Evolutionary conservation across 2,329 filamentous ascomycete genomes (phyloP).

Genomic region (Apiospora hydei): DNA sequence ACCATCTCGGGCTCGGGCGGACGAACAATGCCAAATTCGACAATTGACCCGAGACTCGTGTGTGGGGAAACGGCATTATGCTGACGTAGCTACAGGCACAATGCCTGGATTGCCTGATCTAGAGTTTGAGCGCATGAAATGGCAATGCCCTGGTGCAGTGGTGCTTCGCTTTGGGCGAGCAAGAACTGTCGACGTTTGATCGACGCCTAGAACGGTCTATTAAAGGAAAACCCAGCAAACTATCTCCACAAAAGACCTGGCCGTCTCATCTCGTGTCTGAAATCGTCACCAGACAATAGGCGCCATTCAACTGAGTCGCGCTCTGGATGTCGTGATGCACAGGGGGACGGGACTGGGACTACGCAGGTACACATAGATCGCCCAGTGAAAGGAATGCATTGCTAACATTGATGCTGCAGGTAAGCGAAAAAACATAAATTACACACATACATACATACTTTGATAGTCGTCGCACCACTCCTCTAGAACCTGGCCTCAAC

Average conservation of each 20-base stretch:
- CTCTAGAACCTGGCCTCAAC: constrained; percentile 72
- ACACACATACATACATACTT: not conserved
- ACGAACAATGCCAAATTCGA: constrained; percentile 18
- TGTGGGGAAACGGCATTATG: not conserved
- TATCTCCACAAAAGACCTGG: not conserved
- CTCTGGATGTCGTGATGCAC: not conserved
- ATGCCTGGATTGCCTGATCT: constrained; percentile 12
- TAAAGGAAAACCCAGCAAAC: not conserved
- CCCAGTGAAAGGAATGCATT: too few species aligned
- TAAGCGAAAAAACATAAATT: not conserved
- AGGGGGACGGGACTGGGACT: not conserved
- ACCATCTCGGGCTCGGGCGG: not conserved
- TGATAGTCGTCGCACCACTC: not conserved
- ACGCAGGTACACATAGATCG: not conserved
- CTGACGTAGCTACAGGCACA: not conserved
- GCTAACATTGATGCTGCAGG: not conserved
- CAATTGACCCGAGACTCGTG: constrained; percentile 1
- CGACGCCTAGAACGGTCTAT: not conserved
- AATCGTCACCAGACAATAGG: not conserved
- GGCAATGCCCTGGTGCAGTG: not conserved
- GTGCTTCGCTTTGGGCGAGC: not conserved
- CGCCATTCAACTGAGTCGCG: not conserved
- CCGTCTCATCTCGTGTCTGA: constrained; percentile 14
- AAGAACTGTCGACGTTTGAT: constrained; percentile 19
- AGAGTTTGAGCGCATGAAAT: not conserved